Evolutionary conservation across 1,284 basidiomycete species (phyloP).

Genomic region (Cutaneotrichosporon daszewskae): DNA sequence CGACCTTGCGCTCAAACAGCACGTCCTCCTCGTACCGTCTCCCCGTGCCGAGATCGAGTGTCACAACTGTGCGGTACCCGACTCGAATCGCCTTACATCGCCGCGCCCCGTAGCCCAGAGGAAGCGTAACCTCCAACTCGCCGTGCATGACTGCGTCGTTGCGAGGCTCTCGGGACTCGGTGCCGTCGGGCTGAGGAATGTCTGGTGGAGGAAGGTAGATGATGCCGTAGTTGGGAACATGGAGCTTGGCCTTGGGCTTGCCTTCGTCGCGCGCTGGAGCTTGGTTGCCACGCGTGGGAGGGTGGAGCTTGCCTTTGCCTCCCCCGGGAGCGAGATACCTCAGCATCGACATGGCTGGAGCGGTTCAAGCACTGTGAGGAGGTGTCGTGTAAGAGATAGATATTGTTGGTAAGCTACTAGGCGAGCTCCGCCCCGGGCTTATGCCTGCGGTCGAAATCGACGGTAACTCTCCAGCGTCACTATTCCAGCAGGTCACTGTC

Average conservation of each 20-base stretch:
- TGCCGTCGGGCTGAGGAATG: neutral
- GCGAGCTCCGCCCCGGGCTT: too few species aligned
- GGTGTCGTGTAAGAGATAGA: too few species aligned
- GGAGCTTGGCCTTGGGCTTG: slow-evolving; percentile 1
- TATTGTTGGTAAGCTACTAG: too few species aligned
- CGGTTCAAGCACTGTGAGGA: too few species aligned
- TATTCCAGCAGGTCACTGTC: too few species aligned
- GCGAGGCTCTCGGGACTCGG: slow-evolving; percentile 1
- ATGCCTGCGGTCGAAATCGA: too few species aligned
- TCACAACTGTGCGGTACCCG: slow-evolving; percentile 14
- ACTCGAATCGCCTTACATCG: slow-evolving; percentile 31
- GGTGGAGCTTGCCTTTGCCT: neutral
- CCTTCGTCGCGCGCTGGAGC: too few species aligned
- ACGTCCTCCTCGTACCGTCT: slow-evolving; percentile 26
- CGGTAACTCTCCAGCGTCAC: too few species aligned
- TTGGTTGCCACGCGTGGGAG: neutral
- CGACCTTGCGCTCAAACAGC: slow-evolving; percentile 21
- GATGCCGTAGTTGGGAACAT: slow-evolving; percentile 9
- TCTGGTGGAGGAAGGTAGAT: slow-evolving; percentile 11
- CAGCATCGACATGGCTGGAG: slow-evolving; percentile 13
- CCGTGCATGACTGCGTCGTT: slow-evolving; percentile 8
- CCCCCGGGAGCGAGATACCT: slow-evolving; percentile 4
- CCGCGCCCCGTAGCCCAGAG: neutral
- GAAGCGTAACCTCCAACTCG: slow-evolving; percentile 11
- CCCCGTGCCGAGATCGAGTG: slow-evolving; percentile 21